Evolutionary conservation across 1,284 basidiomycete genomes (phyloP).

Genomic region (Rhizopogon parksii): DNA sequence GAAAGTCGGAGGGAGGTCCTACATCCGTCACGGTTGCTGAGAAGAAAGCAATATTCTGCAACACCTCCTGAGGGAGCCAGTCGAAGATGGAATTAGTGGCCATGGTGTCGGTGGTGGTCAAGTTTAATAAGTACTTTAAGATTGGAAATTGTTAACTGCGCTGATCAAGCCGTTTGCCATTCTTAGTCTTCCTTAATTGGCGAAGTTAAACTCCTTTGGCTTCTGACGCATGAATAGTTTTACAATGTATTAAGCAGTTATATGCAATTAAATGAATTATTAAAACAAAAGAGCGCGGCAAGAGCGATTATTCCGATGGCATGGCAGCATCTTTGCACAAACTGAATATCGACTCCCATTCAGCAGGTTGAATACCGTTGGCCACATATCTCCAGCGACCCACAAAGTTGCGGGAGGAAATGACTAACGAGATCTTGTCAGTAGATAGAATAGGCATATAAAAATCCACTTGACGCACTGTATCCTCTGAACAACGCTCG

Average conservation of each 20-base stretch:
- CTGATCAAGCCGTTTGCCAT: no score
- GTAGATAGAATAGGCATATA: slow-evolving; percentile 1
- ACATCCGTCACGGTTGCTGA: slow-evolving; percentile 42
- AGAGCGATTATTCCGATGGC: slow-evolving; percentile 7
- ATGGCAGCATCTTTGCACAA: slow-evolving; percentile 32
- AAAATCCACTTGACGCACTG: slow-evolving; percentile 24
- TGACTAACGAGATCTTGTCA: slow-evolving; percentile 28
- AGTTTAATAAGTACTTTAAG: no score
- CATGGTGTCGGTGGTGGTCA: background rate
- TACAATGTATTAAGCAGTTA: background rate
- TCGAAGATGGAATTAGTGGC: no score
- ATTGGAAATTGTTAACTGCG: no score
- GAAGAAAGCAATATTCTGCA: slow-evolving; percentile 62
- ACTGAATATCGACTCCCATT: slow-evolving; percentile 47
- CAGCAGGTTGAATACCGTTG: slow-evolving; percentile 28
- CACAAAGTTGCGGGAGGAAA: slow-evolving; percentile 43
- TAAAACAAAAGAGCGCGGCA: background rate
- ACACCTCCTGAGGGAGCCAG: slow-evolving; percentile 60
- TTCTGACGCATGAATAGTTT: no score
- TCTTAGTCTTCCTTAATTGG: no score
- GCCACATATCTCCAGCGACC: slow-evolving; percentile 37
- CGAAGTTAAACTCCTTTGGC: no score
- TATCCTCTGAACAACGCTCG: slow-evolving; percentile 42
- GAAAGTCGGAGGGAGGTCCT: slow-evolving; percentile 44
- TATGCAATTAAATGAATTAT: background rate